Base-by-base conservation (phyloP, 2,329 filamentous ascomycete species). In the Pseudocercospora cruenta region DNA sequence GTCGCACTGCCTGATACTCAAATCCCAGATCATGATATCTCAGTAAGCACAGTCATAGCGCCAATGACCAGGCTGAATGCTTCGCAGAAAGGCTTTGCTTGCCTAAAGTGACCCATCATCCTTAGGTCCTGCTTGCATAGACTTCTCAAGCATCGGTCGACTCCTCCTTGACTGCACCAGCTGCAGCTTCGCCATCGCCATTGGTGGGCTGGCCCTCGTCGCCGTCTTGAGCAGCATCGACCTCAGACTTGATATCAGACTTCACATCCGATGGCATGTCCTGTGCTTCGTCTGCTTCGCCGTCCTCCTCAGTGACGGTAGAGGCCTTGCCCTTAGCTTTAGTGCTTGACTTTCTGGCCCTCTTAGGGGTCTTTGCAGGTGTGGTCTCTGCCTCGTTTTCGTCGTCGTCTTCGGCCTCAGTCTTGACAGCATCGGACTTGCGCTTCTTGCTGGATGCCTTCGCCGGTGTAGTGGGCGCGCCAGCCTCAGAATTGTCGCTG, bases 361-460 rank as follows among this genome's bases (percentile, higher is more conserved):
- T 82, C 73, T 79, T 80, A 12, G 71, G 63, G 4, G 72, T 71
- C 67, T 79, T 78, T 0, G 79, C 71, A 6, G 55, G 55, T 4
- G 54, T 58, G n/a, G 12, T 19, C 31, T 58, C 55, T 19, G 55
- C 55, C 36, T 67, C 39, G 36, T 33, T 12, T 67, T 49, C 67
- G 31, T 61, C 67, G 6, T 70, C 67, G 8, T 63, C 67, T 9
- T 59, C 58, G 31, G 71, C 71, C 26, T 67, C 65, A 31, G 53
- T 31, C 62, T 67, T 65, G 19, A 60, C 63, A 26, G 60, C 49
- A 12, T 60, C 55, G 16, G 63, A 54, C 24, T 67, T 67, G 49
- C 28, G 54, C 62, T 67, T 67, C 39, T 39, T 58, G 54, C 26
- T 21, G 16, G 54, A 31, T 9, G 31, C 33, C 54, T 43, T 58